Evolutionary conservation across 2,329 filamentous ascomycete genomes (phyloP).

Genomic region (Phialophora macrospora): DNA sequence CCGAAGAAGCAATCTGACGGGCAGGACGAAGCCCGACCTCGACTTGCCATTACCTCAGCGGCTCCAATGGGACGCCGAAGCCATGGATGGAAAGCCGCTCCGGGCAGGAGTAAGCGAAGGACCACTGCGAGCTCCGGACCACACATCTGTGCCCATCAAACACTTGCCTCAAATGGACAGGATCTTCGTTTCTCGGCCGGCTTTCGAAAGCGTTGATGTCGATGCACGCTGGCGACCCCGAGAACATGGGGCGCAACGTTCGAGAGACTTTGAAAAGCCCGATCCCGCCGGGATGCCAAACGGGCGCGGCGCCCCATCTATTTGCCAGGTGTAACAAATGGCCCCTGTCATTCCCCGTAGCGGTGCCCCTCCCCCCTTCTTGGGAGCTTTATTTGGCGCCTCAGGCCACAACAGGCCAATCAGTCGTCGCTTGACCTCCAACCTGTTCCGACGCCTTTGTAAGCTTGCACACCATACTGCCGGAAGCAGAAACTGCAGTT

Average conservation of each 20-base stretch:
- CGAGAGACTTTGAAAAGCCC: background rate
- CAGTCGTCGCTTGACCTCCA: constrained; percentile 10
- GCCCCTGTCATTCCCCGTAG: constrained; percentile 1
- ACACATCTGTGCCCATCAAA: background rate
- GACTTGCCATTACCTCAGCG: background rate
- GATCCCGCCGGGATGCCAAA: background rate
- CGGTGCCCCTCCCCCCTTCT: background rate
- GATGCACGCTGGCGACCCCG: background rate
- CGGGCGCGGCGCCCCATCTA: background rate
- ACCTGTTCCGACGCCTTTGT: constrained; percentile 10
- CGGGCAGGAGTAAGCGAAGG: constrained; percentile 12
- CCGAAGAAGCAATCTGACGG: constrained; percentile 3
- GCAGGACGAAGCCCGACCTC: constrained; percentile 10
- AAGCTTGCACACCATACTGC: constrained; percentile 14
- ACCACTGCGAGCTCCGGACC: background rate
- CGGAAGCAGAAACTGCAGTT: constrained; percentile 5
- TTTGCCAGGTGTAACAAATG: constrained; percentile 9
- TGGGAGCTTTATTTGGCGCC: constrained; percentile 18
- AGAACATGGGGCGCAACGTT: background rate
- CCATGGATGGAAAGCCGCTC: constrained; percentile 3
- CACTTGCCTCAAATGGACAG: constrained; percentile 5
- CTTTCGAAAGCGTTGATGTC: background rate
- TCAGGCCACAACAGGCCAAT: constrained; percentile 7
- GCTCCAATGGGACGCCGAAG: background rate
- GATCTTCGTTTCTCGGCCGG: background rate